Evolutionary conservation across 129 eudicot genomes (phyloP), one percentile per base, ranked within the genome.

Genomic region (Pseudognaphalium luteoalbum): DNA sequence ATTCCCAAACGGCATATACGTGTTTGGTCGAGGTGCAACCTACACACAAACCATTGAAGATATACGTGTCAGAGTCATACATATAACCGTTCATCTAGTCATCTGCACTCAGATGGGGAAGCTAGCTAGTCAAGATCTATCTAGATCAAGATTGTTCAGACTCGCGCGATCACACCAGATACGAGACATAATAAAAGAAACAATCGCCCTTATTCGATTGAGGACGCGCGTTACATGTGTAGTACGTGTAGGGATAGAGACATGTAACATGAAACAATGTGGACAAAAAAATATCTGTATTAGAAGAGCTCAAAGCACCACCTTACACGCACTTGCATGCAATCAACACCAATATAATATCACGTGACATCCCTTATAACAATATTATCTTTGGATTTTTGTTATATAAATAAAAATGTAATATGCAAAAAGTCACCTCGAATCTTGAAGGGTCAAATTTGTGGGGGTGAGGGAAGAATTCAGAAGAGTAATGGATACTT

Each of bases 361-460:
- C 78, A 80, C 73, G 78, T 80, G 78, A 80, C 39, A 34, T 34
- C n/a, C 7, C 1, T 25, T 0, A 25, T 25, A 25, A 25, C 28
- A 25, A 25, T 25, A 25, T 25, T 1, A 25, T 25, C 28, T 25
- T 25, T 3, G 57, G 57, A 50, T 50, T 47, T 47, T n/a, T n/a
- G n/a, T n/a, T n/a, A n/a, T n/a, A n/a, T n/a, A n/a, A n/a, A n/a
- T n/a, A 50, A 14, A 2, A 50, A 50, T 28, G 6, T 47, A 4
- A 25, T 25, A 25, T 42, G 51, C 2, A 52, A 71, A 14, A 54
- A 21, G 65, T 81, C 50, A 93, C 98, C 97, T 93, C 89, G 58
- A 93, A 93, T 90, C 98, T 88, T 50, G 91, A 87, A 47, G 98
- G 98, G 83, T 93, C 97, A 73, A 93, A 93, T 77, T 78, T 90